A percentile compares a stretch with the other conserved stretches of the same genome.
Conservation (phyloP, 139 green algal species). For the Penium margaritaceum region DNA sequence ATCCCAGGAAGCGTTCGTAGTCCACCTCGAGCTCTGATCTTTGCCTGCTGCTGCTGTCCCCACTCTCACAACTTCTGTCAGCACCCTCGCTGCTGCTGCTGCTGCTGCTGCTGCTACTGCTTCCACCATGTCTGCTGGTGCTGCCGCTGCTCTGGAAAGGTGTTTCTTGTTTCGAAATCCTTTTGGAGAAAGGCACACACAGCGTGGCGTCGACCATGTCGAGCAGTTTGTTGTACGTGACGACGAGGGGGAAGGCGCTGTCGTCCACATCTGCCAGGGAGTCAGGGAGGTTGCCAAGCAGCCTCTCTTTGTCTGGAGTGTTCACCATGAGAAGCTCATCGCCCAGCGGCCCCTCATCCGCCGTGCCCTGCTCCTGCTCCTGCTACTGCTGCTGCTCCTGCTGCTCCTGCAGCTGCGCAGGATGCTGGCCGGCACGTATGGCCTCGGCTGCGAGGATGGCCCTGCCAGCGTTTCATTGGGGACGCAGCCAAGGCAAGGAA, state of each 20-base stretch:
- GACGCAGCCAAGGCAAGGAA: no score
- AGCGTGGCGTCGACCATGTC: slow-evolving; percentile 62
- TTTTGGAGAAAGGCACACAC: slow-evolving; percentile 51
- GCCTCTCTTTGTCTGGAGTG: slow-evolving; percentile 5
- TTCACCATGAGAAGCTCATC: slow-evolving; percentile 16
- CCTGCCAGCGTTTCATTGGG: no score
- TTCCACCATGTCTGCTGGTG: not conserved
- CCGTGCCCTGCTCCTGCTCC: not conserved
- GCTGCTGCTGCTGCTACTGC: not conserved
- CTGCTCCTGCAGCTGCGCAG: not conserved
- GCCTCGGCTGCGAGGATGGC: not conserved
- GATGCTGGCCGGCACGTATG: not conserved
- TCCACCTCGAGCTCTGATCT: slow-evolving; percentile 28
- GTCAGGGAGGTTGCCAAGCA: slow-evolving; percentile 29
- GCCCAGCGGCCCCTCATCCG: not conserved
- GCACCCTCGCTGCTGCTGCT: not conserved
- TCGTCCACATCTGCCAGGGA: slow-evolving; percentile 9
- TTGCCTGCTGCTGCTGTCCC: not conserved
- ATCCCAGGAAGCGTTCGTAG: slow-evolving; percentile 1
- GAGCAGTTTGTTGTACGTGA: slow-evolving; percentile 57
- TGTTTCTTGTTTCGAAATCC: not conserved
- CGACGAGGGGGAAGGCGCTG: slow-evolving; percentile 69
- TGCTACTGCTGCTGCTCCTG: not conserved
- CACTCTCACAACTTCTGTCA: not conserved
- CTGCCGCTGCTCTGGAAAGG: not conserved